Evolutionary conservation across 164 flowering plant genomes (phyloP).

Genomic region (Vitis amurensis): DNA sequence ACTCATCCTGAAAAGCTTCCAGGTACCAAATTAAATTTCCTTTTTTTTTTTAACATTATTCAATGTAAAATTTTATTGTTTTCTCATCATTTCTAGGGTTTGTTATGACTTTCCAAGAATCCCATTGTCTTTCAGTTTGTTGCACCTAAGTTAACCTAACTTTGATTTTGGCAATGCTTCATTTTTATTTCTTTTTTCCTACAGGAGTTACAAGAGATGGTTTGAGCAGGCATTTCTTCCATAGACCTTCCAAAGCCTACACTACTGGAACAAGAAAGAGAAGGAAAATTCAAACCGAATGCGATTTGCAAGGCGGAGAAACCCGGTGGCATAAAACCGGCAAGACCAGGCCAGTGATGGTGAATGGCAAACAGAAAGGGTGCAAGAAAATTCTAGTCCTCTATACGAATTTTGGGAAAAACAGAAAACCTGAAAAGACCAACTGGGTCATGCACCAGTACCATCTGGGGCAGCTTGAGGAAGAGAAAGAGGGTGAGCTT

Average conservation of each 20-base stretch:
- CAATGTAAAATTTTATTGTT: slow-evolving; percentile 8
- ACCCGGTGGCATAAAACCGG: slow-evolving; percentile 99
- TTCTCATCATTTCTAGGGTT: slow-evolving; percentile 12
- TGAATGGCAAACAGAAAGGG: slow-evolving; percentile 90
- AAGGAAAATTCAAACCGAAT: slow-evolving; percentile 94
- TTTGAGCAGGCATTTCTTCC: slow-evolving; percentile 94
- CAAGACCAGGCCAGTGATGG: slow-evolving; percentile 94
- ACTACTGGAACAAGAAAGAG: slow-evolving; percentile 97
- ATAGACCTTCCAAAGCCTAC: slow-evolving; percentile 98
- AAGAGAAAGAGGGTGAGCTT: slow-evolving; percentile 98
- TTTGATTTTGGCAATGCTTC: slow-evolving; percentile 29
- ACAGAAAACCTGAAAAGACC: slow-evolving; percentile 93
- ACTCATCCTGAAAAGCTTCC: slow-evolving; percentile 97
- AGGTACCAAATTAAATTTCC: slow-evolving; percentile 36
- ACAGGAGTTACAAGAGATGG: slow-evolving; percentile 97
- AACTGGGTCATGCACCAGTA: slow-evolving; percentile 99
- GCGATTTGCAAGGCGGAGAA: slow-evolving; percentile 89
- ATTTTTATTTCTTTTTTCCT: slow-evolving; percentile 7
- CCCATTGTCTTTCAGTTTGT: slow-evolving; percentile 22
- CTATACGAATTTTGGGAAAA: slow-evolving; percentile 93
- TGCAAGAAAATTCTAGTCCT: slow-evolving; percentile 97
- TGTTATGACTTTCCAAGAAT: slow-evolving; percentile 26
- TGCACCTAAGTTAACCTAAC: slow-evolving; percentile 63
- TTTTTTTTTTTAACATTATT: not conserved
- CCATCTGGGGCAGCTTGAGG: slow-evolving; percentile 90